A percentile compares a stretch with the other conserved stretches of the same genome.
Evolutionary conservation across 2,329 filamentous ascomycete species (phyloP).

Genomic region (Lithohypha guttulata): DNA sequence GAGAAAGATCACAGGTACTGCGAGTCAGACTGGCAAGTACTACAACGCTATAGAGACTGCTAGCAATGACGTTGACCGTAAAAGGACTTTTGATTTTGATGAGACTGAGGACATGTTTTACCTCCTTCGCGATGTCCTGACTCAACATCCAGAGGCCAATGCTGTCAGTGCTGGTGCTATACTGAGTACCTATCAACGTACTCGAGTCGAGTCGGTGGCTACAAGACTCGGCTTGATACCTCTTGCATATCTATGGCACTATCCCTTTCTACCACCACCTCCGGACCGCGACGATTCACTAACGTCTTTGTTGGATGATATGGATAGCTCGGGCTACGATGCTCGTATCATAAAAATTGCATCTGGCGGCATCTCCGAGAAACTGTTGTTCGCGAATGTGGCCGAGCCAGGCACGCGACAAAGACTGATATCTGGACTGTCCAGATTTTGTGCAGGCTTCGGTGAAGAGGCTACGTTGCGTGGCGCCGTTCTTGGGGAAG

Average conservation of each 20-base stretch:
- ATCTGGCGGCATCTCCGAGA: constrained; percentile 73
- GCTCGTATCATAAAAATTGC: constrained; percentile 93
- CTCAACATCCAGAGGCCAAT: constrained; percentile 65
- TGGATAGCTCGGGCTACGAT: constrained; percentile 66
- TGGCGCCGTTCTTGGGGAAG: constrained; percentile 77
- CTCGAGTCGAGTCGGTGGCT: constrained; percentile 85
- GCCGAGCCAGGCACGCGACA: constrained; percentile 42
- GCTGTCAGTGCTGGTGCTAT: constrained; percentile 87
- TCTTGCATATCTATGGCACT: constrained; percentile 87
- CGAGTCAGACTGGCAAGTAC: constrained; percentile 59
- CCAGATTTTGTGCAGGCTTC: constrained; percentile 44
- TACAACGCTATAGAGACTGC: constrained; percentile 40
- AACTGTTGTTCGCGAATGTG: constrained; percentile 71
- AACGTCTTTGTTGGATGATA: constrained; percentile 60
- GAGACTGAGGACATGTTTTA: constrained; percentile 82
- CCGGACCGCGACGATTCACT: constrained; percentile 26
- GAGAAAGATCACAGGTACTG: constrained; percentile 59
- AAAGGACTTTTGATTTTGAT: constrained; percentile 44
- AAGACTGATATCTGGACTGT: constrained; percentile 39
- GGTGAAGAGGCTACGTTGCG: constrained; percentile 37
- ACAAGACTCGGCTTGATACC: constrained; percentile 71
- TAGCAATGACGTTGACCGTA: constrained; percentile 12
- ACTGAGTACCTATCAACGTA: constrained; percentile 88
- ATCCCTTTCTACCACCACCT: constrained; percentile 56
- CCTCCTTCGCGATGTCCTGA: constrained; percentile 57